These are phyloP conservation scores for Pelargonium nanum DNA, from an alignment of 345 rosid species.

Conservation along the genomic window DNA sequence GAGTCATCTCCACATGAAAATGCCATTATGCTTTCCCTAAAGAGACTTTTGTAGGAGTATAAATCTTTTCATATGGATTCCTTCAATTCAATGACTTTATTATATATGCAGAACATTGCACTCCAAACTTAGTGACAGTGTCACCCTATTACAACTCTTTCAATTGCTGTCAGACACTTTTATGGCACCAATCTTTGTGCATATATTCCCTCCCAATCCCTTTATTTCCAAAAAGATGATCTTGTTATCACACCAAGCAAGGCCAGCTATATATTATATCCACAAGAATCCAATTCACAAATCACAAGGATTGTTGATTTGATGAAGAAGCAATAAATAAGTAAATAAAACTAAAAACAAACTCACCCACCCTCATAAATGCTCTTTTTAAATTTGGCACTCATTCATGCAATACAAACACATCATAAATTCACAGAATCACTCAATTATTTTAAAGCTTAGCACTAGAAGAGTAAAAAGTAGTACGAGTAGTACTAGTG, in stretches of 20 bases:
- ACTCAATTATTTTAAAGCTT: too few species aligned
- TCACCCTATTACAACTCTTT: slow-evolving; percentile 26
- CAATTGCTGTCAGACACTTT: slow-evolving; percentile 29
- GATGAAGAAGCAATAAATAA: slow-evolving; percentile 18
- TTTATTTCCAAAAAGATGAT: slow-evolving; percentile 38
- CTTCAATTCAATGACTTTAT: slow-evolving; percentile 28
- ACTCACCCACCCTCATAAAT: background rate
- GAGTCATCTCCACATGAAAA: slow-evolving; percentile 14
- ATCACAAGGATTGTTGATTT: slow-evolving; percentile 5
- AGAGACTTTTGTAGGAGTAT: slow-evolving; percentile 14
- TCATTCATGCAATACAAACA: slow-evolving; percentile 19
- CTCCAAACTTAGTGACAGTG: slow-evolving; percentile 17
- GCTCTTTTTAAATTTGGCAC: slow-evolving; percentile 1
- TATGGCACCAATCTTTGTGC: slow-evolving; percentile 26
- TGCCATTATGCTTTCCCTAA: slow-evolving; percentile 17
- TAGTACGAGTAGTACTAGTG: too few species aligned
- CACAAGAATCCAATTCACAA: slow-evolving; percentile 42
- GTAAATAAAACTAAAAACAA: background rate
- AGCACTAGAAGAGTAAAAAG: too few species aligned
- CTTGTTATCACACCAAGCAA: slow-evolving; percentile 19
- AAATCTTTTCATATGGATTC: slow-evolving; percentile 37
- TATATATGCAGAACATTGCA: slow-evolving; percentile 17
- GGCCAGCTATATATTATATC: slow-evolving; percentile 18
- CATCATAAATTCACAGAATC: slow-evolving; percentile 4
- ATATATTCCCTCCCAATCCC: slow-evolving; percentile 42